phyloP scores from a whole-genome alignment of 1,284 basidiomycete species.

The Austroboletus novae-zelandiae region DNA sequence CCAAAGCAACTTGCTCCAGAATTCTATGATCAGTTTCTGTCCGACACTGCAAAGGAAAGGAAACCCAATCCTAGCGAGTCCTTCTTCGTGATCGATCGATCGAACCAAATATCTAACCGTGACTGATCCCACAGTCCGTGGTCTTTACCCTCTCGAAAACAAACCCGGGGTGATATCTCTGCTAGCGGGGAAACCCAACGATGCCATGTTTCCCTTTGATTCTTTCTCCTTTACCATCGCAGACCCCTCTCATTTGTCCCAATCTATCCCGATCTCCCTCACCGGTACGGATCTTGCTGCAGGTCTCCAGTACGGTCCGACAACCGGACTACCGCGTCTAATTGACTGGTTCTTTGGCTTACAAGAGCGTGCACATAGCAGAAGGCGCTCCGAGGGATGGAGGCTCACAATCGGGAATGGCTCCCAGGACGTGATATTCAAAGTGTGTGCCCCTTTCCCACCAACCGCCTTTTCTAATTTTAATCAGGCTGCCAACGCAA shows the following conservation, averaged over 20 bases:
- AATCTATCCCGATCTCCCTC: constrained; percentile 50
- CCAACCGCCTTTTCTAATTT: constrained; percentile 10
- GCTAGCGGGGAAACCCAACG: constrained; percentile 86
- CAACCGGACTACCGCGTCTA: constrained; percentile 66
- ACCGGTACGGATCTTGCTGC: constrained; percentile 55
- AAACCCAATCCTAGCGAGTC: constrained; percentile 61
- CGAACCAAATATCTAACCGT: not conserved
- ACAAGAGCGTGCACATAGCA: constrained; percentile 64
- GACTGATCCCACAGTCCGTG: constrained; percentile 41
- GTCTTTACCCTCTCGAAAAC: constrained; percentile 74
- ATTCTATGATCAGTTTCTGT: constrained; percentile 57
- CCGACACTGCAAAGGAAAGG: constrained; percentile 52
- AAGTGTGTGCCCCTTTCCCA: constrained; percentile 46
- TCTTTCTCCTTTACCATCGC: constrained; percentile 61
- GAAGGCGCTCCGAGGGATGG: constrained; percentile 65
- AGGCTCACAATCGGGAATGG: constrained; percentile 77
- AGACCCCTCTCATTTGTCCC: constrained; percentile 45
- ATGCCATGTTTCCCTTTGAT: constrained; percentile 87
- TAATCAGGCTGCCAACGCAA: constrained; percentile 48
- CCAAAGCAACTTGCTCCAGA: constrained; percentile 40
- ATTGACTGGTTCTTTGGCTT: constrained; percentile 65
- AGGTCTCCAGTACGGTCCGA: constrained; percentile 78
- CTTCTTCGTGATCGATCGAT: not conserved
- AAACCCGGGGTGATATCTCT: constrained; percentile 83
- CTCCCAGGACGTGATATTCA: constrained; percentile 86